Conservation (phyloP, 768 basidiomycete species). For the Agaricus subrufescens region DNA sequence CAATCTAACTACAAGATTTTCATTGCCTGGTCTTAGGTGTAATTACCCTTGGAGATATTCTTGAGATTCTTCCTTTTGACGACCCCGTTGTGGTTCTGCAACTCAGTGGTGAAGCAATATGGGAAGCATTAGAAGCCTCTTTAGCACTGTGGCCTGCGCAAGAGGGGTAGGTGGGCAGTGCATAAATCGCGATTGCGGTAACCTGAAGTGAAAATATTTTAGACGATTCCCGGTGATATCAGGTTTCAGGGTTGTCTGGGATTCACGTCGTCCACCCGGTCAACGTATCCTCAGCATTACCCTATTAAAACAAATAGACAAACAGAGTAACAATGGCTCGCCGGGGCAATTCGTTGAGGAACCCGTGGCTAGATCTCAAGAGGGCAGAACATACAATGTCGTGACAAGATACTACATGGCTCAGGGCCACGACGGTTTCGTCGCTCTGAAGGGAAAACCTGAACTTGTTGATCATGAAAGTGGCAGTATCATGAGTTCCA, state of each 20-base stretch:
- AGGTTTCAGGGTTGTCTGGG: slow-evolving; percentile 83
- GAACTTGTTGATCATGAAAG: slow-evolving; percentile 81
- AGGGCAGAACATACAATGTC: slow-evolving; percentile 64
- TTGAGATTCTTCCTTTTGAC: slow-evolving; percentile 87
- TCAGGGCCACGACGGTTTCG: slow-evolving; percentile 79
- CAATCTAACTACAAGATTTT: background rate
- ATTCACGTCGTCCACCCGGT: slow-evolving; percentile 68
- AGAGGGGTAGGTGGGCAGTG: slow-evolving; percentile 59
- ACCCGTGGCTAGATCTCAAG: slow-evolving; percentile 45
- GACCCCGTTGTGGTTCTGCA: slow-evolving; percentile 82
- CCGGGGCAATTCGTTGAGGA: slow-evolving; percentile 37
- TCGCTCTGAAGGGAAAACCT: slow-evolving; percentile 55
- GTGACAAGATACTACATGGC: slow-evolving; percentile 89
- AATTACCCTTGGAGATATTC: slow-evolving; percentile 79
- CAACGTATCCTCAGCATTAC: slow-evolving; percentile 72
- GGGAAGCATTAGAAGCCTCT: slow-evolving; percentile 73
- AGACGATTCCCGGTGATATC: slow-evolving; percentile 89
- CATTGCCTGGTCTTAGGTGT: slow-evolving; percentile 39
- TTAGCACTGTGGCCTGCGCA: slow-evolving; percentile 82
- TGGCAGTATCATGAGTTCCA: slow-evolving; percentile 70
- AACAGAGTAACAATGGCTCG: slow-evolving; percentile 18
- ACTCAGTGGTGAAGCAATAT: slow-evolving; percentile 72
- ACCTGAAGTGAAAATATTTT: background rate
- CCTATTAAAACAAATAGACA: slow-evolving; percentile 42
- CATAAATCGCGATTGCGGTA: background rate